These are phyloP conservation scores for Ustilago vetiveriae DNA, from an alignment of 1,284 basidiomycete species.

Conservation along the genomic window DNA sequence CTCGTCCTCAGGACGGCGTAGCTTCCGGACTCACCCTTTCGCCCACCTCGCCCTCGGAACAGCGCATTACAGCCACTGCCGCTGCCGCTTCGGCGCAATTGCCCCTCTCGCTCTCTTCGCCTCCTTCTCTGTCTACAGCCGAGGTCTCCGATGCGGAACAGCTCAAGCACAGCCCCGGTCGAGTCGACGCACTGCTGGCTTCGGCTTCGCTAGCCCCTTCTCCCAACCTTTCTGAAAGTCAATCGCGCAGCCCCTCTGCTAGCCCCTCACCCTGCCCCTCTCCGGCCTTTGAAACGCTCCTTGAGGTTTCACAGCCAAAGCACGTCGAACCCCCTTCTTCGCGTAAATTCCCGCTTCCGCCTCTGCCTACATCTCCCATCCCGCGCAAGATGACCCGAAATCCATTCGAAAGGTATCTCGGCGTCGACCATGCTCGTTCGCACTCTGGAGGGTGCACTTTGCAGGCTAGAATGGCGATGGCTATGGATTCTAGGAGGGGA, in stretches of 20 bases:
- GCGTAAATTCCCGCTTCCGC: constrained; percentile 20
- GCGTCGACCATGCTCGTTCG: not conserved
- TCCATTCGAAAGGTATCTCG: constrained; percentile 40
- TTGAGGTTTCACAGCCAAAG: constrained; percentile 1
- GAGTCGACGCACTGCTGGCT: not conserved
- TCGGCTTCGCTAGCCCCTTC: constrained; percentile 14
- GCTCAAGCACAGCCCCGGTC: not conserved
- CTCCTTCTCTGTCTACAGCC: not conserved
- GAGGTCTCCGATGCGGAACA: too few species aligned
- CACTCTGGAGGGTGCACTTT: constrained; percentile 5
- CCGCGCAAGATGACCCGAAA: constrained; percentile 48
- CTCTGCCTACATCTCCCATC: constrained; percentile 40
- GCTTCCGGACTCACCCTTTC: constrained; percentile 19
- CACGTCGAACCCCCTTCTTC: not conserved
- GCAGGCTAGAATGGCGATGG: constrained; percentile 8
- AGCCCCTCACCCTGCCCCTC: constrained; percentile 40
- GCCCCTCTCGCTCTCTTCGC: constrained; percentile 9
- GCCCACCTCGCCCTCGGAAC: constrained; percentile 25
- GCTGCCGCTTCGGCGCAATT: constrained; percentile 14
- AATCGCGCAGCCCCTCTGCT: constrained; percentile 32
- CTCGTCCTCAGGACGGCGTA: constrained; percentile 1
- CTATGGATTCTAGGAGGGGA: constrained; percentile 5
- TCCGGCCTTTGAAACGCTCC: constrained; percentile 3
- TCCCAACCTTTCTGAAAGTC: constrained; percentile 30
- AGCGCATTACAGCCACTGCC: constrained; percentile 12